Percentiles rank a stretch among this genome's conserved stretches.
Evolutionary conservation across 179 eudicot genomes (phyloP).

Genomic region (Silene noctiflora): DNA sequence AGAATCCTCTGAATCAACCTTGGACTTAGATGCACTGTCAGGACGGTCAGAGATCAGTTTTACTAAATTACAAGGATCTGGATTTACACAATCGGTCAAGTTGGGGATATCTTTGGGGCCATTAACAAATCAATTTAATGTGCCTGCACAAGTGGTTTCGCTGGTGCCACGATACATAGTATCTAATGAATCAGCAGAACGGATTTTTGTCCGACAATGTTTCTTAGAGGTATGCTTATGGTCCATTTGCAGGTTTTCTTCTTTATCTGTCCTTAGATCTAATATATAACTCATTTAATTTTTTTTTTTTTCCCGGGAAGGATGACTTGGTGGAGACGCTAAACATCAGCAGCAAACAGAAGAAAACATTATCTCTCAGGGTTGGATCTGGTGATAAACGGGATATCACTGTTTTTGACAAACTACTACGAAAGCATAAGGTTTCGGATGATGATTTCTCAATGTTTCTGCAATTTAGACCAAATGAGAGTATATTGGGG

Average conservation of each 20-base stretch:
- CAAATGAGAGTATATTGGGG: conserved; percentile 42
- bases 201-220: conserved; percentile 65
- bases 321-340: conserved; percentile 55
- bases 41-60: conserved; percentile 84
- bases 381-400: conserved; percentile 40
- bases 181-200: conserved; percentile 68
- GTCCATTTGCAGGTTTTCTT: conserved; percentile 6
- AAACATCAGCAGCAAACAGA: conserved; percentile 65
- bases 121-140: conserved; percentile 36
- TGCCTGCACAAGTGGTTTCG: conserved; percentile 60
- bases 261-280: not conserved
- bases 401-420: conserved; percentile 56
- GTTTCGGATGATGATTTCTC: conserved; percentile 57
- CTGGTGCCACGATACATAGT: conserved; percentile 74
- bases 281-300: conserved; percentile 11
- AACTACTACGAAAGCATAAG: conserved; percentile 68
- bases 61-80: conserved; percentile 43
- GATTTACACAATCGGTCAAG: conserved; percentile 46
- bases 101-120: conserved; percentile 85
- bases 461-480: conserved; percentile 64
- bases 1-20: conserved; percentile 45
- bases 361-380: conserved; percentile 49
- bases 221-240: conserved; percentile 58
- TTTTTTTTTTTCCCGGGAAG: conserved; percentile 33
- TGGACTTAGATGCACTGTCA: conserved; percentile 90